phyloP scores from a whole-genome alignment of 2,329 filamentous ascomycete species.

The Dothideomycetes sp. region DNA sequence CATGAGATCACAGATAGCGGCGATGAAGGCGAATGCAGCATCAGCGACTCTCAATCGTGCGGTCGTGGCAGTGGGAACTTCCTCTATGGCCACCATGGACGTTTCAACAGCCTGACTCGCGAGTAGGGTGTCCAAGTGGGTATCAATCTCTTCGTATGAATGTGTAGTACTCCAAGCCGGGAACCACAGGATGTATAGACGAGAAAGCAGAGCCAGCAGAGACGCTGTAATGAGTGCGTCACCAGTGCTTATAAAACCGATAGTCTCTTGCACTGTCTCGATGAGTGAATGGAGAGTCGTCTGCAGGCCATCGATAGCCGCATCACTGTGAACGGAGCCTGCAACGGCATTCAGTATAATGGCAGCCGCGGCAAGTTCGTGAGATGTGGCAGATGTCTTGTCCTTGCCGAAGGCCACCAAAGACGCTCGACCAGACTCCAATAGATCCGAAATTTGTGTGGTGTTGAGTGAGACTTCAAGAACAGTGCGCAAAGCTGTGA shows the following conservation, averaged over 20 bases:
- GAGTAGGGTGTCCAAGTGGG: neutral
- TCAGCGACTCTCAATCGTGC: slow-evolving; percentile 2
- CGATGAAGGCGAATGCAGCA: slow-evolving; percentile 7
- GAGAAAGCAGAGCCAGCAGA: slow-evolving; percentile 1
- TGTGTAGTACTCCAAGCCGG: slow-evolving; percentile 5
- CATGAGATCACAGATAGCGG: slow-evolving; percentile 6
- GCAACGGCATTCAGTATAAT: slow-evolving; percentile 5
- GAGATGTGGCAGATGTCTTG: neutral
- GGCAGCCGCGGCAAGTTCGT: slow-evolving; percentile 2
- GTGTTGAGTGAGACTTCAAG: slow-evolving; percentile 13
- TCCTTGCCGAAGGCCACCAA: neutral
- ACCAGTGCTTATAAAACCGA: neutral
- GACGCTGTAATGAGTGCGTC: neutral
- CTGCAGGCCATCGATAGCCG: slow-evolving; percentile 4
- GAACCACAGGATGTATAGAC: slow-evolving; percentile 3
- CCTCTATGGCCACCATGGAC: too few relatives aligned
- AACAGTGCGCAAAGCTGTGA: slow-evolving; percentile 11
- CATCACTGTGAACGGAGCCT: slow-evolving; percentile 5
- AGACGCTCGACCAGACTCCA: slow-evolving; percentile 5
- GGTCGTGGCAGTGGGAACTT: too few relatives aligned
- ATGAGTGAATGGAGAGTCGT: slow-evolving; percentile 2
- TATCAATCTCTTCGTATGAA: neutral
- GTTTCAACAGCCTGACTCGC: neutral
- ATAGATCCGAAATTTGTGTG: slow-evolving; percentile 10
- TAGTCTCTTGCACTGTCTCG: neutral